Evolutionary conservation across 208 protist species (phyloP).

Genomic region (Baffinella frigidus): DNA sequence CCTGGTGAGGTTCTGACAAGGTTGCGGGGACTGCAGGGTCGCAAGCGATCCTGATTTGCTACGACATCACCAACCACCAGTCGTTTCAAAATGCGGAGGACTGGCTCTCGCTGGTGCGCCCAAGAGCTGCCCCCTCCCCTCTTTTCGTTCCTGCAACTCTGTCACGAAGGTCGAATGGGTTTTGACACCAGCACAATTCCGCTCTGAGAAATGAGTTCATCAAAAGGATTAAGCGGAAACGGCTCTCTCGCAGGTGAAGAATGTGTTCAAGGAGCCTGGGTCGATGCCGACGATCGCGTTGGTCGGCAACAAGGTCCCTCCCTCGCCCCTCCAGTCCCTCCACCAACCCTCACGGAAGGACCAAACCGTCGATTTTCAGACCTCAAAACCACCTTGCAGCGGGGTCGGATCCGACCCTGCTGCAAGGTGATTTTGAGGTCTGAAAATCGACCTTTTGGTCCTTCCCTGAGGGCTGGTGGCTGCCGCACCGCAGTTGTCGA

Average conservation of each 20-base stretch:
- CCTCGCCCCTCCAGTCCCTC: neutral
- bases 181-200: no score
- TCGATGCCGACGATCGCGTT: conserved; percentile 78
- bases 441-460: no score
- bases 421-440: no score
- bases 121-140: no score
- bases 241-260: neutral
- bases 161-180: no score
- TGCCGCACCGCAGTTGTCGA: neutral
- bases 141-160: no score
- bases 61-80: conserved; percentile 86
- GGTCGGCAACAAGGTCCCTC: conserved; percentile 86
- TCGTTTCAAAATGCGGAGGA: conserved; percentile 88
- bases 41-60: conserved; percentile 85
- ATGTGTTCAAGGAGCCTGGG: neutral
- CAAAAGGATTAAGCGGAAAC: no score
- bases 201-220: neutral
- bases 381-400: no score
- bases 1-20: no score
- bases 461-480: neutral
- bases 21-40: conserved; percentile 70
- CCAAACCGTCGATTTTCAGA: no score
- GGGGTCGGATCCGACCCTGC: no score
- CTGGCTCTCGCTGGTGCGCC: conserved; percentile 76
- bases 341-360: no score